Conservation (phyloP, 208 protist genomes). For the Dictyostelium gargantuum region DNA sequence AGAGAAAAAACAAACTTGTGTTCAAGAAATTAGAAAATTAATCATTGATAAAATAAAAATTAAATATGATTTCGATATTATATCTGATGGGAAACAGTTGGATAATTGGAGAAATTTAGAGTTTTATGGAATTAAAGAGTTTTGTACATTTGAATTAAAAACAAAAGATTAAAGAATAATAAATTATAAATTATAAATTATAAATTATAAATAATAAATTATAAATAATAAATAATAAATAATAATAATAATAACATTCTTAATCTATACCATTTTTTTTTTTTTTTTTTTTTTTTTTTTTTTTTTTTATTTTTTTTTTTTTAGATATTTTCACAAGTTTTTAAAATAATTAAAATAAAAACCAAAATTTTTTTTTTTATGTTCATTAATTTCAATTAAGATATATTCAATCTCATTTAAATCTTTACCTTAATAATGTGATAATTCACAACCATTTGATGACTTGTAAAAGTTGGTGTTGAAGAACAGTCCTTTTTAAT, state of each 20-base stretch:
- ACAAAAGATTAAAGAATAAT: background rate
- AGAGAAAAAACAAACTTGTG: background rate
- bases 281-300: too few relatives aligned
- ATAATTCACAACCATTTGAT: background rate
- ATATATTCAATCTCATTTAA: background rate
- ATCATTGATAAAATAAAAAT: background rate
- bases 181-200: background rate
- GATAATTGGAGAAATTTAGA: background rate
- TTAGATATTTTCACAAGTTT: too few relatives aligned
- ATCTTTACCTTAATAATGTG: background rate
- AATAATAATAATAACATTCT: too few relatives aligned
- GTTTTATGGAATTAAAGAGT: background rate
- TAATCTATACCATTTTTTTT: too few relatives aligned
- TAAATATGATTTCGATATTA: background rate
- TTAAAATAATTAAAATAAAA: too few relatives aligned
- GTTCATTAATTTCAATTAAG: background rate
- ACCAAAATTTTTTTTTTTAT: too few relatives aligned
- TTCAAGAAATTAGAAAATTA: background rate
- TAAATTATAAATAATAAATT: too few relatives aligned
- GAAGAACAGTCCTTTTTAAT: background rate
- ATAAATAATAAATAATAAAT: too few relatives aligned
- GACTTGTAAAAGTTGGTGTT: background rate
- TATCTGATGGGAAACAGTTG: background rate
- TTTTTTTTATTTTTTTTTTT: too few relatives aligned
- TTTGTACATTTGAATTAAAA: background rate